Evolutionary conservation across 2,329 filamentous ascomycete species (phyloP), one percentile per base, ranked within the genome.

Genomic region (Lecanosticta acicola): DNA sequence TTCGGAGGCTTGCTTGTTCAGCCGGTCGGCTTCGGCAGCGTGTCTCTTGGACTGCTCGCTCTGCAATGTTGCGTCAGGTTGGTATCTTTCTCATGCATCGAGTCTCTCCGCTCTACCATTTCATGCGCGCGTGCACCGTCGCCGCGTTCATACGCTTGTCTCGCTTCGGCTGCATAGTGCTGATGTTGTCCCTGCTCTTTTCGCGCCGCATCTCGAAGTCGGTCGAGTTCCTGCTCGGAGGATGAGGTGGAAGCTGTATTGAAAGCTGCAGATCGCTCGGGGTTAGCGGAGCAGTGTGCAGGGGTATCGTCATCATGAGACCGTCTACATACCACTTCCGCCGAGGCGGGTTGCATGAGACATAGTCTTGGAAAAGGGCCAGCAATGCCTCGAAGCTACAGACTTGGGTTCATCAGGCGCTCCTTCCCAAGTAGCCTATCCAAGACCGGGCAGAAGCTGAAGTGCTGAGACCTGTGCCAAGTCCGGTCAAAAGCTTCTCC

Each of bases 1-100:
- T 48, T 96, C 87, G 49, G 87, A 87, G 1, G 93, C 93, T 68
- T 95, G 88, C 55, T 79, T 81, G 74, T 96, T 96, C 72, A 89
- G 94, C 49, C 84, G 75, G 56, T 94, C 87, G 80, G 94, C 93
- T 65, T 84, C 79, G 48, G 81, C 79, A 34, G 84, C 89, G 67
- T 97, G 90, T 36, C 73, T 69, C 70, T 97, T 95, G 62, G 86
- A 87, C 68, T 94, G 80, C 60, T 93, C 82, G 32, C 84, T 90
- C 24, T 29, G 11, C 24, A 29, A 29, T 5, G 11, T 7, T 7
- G 24, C 11, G 24, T 29, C 24, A 29, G 24, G 24, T 29, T 11
- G 5, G 24, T 11, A 11, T 29, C 7, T 29, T 29, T 5, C 24
- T 5, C 5, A 29, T 29, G 5, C 7, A 29, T 7, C 7, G 24